A percentile compares a stretch with the other conserved stretches of the same genome.
Evolutionary conservation across 2,329 filamentous ascomycete species (phyloP).

Genomic region (Cercospora zeina): DNA sequence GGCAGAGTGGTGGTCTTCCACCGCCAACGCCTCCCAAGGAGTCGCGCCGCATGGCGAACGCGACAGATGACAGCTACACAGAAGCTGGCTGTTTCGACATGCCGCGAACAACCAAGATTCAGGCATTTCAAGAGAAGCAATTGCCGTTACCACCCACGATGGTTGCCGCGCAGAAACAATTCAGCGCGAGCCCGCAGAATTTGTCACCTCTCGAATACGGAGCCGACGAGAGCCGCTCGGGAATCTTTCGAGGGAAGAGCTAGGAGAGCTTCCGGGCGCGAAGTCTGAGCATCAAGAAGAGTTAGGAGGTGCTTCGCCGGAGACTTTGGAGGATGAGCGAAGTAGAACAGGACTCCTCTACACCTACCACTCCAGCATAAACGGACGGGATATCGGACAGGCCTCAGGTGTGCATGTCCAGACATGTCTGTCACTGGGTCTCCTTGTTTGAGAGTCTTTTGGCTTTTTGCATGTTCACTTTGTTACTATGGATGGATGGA

Average conservation of each 20-base stretch:
- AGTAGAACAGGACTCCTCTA: neutral
- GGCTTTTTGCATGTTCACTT: too few relatives aligned
- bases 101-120: constrained; percentile 18
- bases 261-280: neutral
- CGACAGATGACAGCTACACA: constrained; percentile 11
- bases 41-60: constrained; percentile 15
- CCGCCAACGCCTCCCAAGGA: constrained; percentile 51
- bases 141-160: constrained; percentile 31
- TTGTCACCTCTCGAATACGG: constrained; percentile 8
- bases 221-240: constrained; percentile 5
- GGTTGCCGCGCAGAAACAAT: constrained; percentile 24
- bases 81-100: constrained; percentile 5
- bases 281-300: neutral
- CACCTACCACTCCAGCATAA: neutral
- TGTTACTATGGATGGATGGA: too few relatives aligned
- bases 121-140: constrained; percentile 31
- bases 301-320: constrained; percentile 16
- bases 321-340: neutral
- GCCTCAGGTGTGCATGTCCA: too few relatives aligned
- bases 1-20: constrained; percentile 35
- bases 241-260: neutral
- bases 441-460: too few relatives aligned
- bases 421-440: too few relatives aligned
- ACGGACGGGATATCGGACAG: neutral
- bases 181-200: constrained; percentile 30